Percentiles rank a stretch among this genome's conserved stretches.
Conservation (phyloP, 2,329 filamentous ascomycete species). For the Penicillium italicum region DNA sequence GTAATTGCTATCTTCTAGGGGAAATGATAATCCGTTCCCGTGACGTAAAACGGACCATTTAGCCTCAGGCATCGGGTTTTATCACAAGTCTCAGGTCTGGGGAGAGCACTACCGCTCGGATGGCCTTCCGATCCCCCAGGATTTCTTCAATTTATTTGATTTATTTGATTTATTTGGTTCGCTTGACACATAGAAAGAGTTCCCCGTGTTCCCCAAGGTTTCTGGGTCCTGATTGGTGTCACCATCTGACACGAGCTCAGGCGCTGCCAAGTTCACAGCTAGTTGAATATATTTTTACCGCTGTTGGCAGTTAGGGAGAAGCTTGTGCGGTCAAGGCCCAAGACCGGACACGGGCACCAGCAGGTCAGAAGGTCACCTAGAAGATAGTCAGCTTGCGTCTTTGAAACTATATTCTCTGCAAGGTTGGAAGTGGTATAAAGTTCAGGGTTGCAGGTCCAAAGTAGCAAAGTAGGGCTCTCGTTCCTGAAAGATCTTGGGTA, state of each 20-base stretch:
- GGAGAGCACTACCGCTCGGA: not conserved
- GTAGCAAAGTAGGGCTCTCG: not conserved
- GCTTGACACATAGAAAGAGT: not conserved
- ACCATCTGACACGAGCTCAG: not conserved
- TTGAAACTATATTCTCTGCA: not conserved
- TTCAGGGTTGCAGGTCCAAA: not conserved
- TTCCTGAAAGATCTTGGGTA: not conserved
- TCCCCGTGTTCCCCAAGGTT: not conserved
- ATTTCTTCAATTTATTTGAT: not conserved
- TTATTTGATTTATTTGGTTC: not conserved
- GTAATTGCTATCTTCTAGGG: constrained; percentile 13
- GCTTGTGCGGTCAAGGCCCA: not conserved
- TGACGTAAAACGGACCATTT: not conserved
- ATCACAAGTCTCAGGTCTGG: not conserved
- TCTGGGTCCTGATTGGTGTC: not conserved
- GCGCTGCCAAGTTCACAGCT: not conserved
- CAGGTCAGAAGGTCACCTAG: constrained; percentile 2
- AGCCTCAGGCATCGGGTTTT: not conserved
- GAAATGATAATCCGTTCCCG: constrained; percentile 14
- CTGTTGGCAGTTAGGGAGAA: not conserved
- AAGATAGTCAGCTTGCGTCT: not conserved
- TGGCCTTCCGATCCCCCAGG: not conserved
- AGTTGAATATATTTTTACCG: not conserved
- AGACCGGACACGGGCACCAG: not conserved
- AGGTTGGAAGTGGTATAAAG: not conserved